Evolutionary conservation across 495 filamentous ascomycete genomes (phyloP).

Genomic region (Penicillium flavigenum): DNA sequence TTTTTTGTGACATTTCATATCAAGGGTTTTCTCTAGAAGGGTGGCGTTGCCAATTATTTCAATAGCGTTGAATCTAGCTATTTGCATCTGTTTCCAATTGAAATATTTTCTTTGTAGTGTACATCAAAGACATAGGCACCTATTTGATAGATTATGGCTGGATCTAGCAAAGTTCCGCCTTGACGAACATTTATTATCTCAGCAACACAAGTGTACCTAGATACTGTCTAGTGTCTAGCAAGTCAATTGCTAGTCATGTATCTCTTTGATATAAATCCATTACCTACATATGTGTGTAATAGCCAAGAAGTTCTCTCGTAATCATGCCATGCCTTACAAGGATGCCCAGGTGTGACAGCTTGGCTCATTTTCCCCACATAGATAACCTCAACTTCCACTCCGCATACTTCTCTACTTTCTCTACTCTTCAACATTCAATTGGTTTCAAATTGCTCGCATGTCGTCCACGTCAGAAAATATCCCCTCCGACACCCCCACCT

Average conservation of each 20-base stretch:
- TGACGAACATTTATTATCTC: neutral
- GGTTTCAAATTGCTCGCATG: conserved; percentile 25
- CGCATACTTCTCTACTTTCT: conserved; percentile 1
- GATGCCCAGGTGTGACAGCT: neutral
- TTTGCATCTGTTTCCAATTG: conserved; percentile 1
- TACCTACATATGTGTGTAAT: neutral
- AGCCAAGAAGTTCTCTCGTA: neutral
- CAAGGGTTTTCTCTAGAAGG: neutral
- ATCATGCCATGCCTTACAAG: neutral
- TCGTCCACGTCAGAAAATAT: conserved; percentile 30
- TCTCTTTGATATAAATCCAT: no score
- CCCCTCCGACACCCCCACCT: conserved; percentile 24
- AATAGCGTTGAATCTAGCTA: neutral
- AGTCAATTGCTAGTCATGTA: neutral
- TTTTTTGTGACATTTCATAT: neutral
- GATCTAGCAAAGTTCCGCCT: neutral
- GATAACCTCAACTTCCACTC: conserved; percentile 12
- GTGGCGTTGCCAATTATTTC: neutral
- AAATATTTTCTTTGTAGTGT: neutral
- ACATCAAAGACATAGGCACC: neutral
- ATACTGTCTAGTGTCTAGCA: neutral
- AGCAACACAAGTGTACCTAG: neutral
- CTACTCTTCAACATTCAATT: conserved; percentile 13
- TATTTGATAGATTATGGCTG: neutral
- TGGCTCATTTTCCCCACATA: conserved; percentile 7